Evolutionary conservation across 2,329 filamentous ascomycete genomes (phyloP).

Genomic region (Fusarium luffae): DNA sequence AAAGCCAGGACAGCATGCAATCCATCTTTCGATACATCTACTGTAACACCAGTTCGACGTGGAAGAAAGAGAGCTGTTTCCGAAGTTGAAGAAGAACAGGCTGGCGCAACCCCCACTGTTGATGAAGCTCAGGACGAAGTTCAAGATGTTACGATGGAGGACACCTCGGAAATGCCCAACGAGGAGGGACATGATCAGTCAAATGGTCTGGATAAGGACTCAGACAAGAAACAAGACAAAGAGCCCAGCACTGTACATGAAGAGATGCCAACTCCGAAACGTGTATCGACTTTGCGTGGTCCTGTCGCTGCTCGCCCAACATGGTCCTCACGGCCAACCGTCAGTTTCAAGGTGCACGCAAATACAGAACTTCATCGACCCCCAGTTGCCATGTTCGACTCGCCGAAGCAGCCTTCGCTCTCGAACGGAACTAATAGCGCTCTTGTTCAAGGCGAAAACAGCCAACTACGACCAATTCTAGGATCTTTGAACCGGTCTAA

Average conservation of each 20-base stretch:
- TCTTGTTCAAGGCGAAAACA: conserved; percentile 38
- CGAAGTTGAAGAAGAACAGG: conserved; percentile 15
- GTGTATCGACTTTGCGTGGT: conserved; percentile 23
- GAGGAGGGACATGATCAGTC: neutral
- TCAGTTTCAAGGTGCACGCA: conserved; percentile 41
- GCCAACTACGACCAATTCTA: conserved; percentile 39
- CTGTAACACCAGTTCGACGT: conserved; percentile 27
- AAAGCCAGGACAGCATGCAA: conserved; percentile 67
- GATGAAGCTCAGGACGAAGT: neutral
- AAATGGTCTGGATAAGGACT: neutral
- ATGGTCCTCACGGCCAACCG: conserved; percentile 35
- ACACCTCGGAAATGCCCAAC: neutral
- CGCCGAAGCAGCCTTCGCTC: conserved; percentile 17
- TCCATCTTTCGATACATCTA: conserved; percentile 50
- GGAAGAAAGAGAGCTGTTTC: conserved; percentile 22
- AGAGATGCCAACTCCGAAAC: conserved; percentile 1
- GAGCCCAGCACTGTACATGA: conserved; percentile 2
- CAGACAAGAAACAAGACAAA: neutral
- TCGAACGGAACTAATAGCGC: conserved; percentile 30
- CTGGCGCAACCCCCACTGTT: neutral
- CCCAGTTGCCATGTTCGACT: conserved; percentile 33
- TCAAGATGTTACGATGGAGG: neutral
- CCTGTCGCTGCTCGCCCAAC: conserved; percentile 31
- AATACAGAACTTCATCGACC: conserved; percentile 43
- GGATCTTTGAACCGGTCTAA: conserved; percentile 23